Conservation (phyloP, 495 filamentous ascomycete genomes). For the Penicillium arizonense region DNA sequence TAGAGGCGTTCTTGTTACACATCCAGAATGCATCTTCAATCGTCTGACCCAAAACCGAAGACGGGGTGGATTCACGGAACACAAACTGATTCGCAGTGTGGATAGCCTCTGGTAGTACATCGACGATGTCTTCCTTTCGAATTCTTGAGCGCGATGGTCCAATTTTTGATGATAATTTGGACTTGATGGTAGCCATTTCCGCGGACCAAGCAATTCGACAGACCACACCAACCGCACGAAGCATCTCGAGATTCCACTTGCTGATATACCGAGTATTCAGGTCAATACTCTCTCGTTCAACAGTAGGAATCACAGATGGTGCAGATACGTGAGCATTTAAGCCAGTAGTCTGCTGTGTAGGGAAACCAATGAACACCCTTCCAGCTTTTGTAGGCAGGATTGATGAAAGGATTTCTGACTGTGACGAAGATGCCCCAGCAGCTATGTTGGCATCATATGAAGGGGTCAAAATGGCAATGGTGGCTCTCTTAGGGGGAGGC, state of each 20-base stretch:
- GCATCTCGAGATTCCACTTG: slow-evolving; percentile 95
- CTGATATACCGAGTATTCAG: slow-evolving; percentile 92
- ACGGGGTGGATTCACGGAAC: slow-evolving; percentile 86
- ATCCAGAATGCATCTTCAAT: slow-evolving; percentile 97
- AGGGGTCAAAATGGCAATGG: slow-evolving; percentile 82
- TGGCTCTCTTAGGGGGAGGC: slow-evolving; percentile 82
- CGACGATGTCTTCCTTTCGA: slow-evolving; percentile 57
- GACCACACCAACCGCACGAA: slow-evolving; percentile 86
- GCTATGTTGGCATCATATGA: slow-evolving; percentile 81
- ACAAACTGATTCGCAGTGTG: slow-evolving; percentile 73
- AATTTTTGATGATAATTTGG: slow-evolving; percentile 28
- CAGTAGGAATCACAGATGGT: slow-evolving; percentile 94
- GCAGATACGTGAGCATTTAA: slow-evolving; percentile 97
- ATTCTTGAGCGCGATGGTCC: slow-evolving; percentile 50
- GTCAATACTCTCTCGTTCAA: slow-evolving; percentile 97
- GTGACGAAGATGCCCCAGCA: slow-evolving; percentile 54
- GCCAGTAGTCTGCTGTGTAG: slow-evolving; percentile 94
- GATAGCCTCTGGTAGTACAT: slow-evolving; percentile 72
- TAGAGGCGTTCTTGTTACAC: slow-evolving; percentile 71
- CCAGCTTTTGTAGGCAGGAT: slow-evolving; percentile 89
- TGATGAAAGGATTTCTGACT: slow-evolving; percentile 79
- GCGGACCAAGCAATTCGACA: slow-evolving; percentile 81
- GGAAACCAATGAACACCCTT: slow-evolving; percentile 94
- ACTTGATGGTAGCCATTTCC: slow-evolving; percentile 76
- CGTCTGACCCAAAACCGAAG: slow-evolving; percentile 69